Base-by-base conservation (phyloP, 345 rosid species). In the Pistacia atlantica region DNA sequence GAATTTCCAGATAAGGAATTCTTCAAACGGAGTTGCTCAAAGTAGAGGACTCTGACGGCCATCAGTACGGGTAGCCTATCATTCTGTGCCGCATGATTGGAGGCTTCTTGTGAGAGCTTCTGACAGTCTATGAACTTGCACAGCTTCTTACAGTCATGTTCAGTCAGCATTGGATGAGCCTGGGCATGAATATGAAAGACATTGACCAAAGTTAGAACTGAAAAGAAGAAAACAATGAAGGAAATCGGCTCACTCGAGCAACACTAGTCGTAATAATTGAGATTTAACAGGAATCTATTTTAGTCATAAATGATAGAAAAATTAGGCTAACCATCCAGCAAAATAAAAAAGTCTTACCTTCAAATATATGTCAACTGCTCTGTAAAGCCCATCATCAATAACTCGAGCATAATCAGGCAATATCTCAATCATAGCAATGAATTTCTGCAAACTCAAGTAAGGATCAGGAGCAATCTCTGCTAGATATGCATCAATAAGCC, bases 391-490 rank as follows among this genome's bases (percentile, higher is more conserved):
- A 38, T 95, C 98, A 58, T 95, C 97, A 1, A 90, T 83, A 13
- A 91, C 91, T 4, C 97, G 93, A 79, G 93, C 84, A 78, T 90
- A 86, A 76, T 92, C 90, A 0, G 98, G 97, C 74, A 95, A 71
- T 69, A 88, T 84, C 80, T 92, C 95, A 12, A 91, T 84, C 86
- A 90, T 73, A 64, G 92, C 89, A 14, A 80, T 80, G 85, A 95
- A 91, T 77, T 92, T 92, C 78, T 79, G 87, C 83, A 90, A 75
- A 81, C 89, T 86, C 78, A 95, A 68, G 79, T 87, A 86, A 18
- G 95, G 97, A 78, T 92, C 98, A 4, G 93, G 89, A 20, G 95
- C 97, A 51, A 92, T 93, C 86, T 95, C 97, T 35, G 92, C 95
- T 54, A 92, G 81, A 79, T 91, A 95, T 33, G 93, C 90, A 84